phyloP scores from a whole-genome alignment of 257 asterid genomes.

The Jacaranda copaia region DNA sequence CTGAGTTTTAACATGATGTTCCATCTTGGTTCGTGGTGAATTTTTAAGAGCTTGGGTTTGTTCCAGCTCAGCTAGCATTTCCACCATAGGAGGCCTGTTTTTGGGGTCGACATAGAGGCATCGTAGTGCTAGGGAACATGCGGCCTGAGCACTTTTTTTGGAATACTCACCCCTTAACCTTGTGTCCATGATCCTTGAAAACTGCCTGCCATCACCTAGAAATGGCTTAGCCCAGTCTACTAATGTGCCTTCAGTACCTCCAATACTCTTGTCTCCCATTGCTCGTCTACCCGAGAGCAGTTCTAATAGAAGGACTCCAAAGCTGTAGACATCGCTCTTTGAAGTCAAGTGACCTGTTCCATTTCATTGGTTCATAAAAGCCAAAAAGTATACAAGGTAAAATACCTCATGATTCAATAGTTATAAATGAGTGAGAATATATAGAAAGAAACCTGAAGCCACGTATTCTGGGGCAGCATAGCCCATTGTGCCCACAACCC shows the following conservation, averaged over 20 bases:
- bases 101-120: conserved; percentile 60
- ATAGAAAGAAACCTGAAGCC: conserved; percentile 51
- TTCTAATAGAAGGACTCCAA: conserved; percentile 46
- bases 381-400: no score
- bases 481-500: conserved; percentile 70
- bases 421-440: no score
- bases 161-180: conserved; percentile 71
- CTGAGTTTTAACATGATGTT: conserved; percentile 28
- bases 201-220: conserved; percentile 52
- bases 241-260: conserved; percentile 57
- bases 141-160: conserved; percentile 60
- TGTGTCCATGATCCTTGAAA: conserved; percentile 75
- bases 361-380: not conserved
- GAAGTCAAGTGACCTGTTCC: conserved; percentile 52
- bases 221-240: conserved; percentile 78
- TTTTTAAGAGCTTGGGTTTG: conserved; percentile 44
- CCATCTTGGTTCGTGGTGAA: conserved; percentile 39
- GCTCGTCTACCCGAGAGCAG: conserved; percentile 50
- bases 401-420: not conserved
- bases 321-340: conserved; percentile 52
- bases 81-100: conserved; percentile 58
- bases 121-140: conserved; percentile 54
- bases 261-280: conserved; percentile 58
- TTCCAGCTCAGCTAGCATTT: conserved; percentile 50
- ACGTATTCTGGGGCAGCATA: conserved; percentile 84